These are phyloP conservation scores for Pleoardoris graminearum DNA, from an alignment of 2,329 filamentous ascomycete genomes.

Conservation along the genomic window DNA sequence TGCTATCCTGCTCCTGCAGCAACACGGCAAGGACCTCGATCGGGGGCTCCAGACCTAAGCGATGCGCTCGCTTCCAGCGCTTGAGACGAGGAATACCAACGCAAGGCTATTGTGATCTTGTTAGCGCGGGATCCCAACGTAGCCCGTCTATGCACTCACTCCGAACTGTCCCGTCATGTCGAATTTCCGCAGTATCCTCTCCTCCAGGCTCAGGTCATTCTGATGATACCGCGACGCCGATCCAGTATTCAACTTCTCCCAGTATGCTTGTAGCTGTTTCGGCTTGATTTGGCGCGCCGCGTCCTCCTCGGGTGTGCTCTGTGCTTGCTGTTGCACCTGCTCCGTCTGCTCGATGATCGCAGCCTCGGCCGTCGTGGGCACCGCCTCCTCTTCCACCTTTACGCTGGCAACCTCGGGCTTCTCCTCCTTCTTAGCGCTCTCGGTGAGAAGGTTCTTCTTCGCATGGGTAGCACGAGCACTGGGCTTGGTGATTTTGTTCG, in stretches of 20 bases:
- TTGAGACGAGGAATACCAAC: slow-evolving; percentile 80
- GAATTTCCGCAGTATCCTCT: slow-evolving; percentile 90
- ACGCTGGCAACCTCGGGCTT: slow-evolving; percentile 26
- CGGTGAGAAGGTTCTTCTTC: slow-evolving; percentile 47
- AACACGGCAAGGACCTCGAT: slow-evolving; percentile 88
- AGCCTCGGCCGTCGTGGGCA: slow-evolving; percentile 46
- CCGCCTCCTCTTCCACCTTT: slow-evolving; percentile 18
- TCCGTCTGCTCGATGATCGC: slow-evolving; percentile 46
- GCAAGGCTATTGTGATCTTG: slow-evolving; percentile 67
- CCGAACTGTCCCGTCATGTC: slow-evolving; percentile 91
- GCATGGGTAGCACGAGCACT: slow-evolving; percentile 39
- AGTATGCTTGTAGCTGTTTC: slow-evolving; percentile 74
- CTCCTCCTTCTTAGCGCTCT: slow-evolving; percentile 35
- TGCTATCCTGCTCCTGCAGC: slow-evolving; percentile 66
- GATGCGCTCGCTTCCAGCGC: slow-evolving; percentile 85
- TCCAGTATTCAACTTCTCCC: slow-evolving; percentile 71
- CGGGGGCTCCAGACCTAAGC: slow-evolving; percentile 81
- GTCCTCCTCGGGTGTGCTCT: slow-evolving; percentile 50
- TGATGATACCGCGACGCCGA: slow-evolving; percentile 77
- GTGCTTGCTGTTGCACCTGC: slow-evolving; percentile 31
- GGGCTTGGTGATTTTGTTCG: slow-evolving; percentile 63
- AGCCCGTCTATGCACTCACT: slow-evolving; percentile 58
- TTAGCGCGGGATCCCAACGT: slow-evolving; percentile 28
- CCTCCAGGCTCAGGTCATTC: slow-evolving; percentile 67
- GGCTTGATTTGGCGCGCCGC: slow-evolving; percentile 68